Base-by-base conservation (phyloP, 306 rosid species). In the Mucuna pruriens region DNA sequence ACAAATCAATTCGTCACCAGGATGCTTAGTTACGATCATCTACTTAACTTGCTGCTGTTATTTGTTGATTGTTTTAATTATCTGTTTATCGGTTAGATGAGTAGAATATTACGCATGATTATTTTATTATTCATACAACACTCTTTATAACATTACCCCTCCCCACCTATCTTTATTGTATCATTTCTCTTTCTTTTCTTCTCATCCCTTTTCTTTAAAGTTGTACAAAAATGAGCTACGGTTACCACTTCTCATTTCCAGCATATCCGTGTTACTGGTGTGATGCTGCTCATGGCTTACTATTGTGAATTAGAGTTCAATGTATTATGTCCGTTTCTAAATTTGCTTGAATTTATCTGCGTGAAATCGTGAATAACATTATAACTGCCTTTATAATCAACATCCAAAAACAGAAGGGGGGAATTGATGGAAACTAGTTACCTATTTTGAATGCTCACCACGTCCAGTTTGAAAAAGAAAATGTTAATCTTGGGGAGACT, bases 1-100 rank as follows among this genome's bases (percentile, higher is more conserved):
- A 84, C 84, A 29, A 74, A 80, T 82, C 76, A 74, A 78, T 42
- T 70, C 48, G 25, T 69, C 69, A n/a, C 66, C 34, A 5, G 23
- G 68, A 65, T 76, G 71, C 40, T 0, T 58, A 23, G 61, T 57
- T 80, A 26, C 64, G 51, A 39, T 66, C 16, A 68, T 64, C 48
- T 29, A 60, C 48, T 72, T 46, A 19, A 17, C 31, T 17, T 44
- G 48, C 79, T 12, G 62, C 19, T 74, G 23, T 61, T 49, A 38
- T 44, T 39, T 40, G 58, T 74, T 61, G 51, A 68, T 8, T 64
- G 74, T 26, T 72, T 67, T 58, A 71, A 75, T 12, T 22, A 44
- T 61, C 42, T 46, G 15, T 63, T 9, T 51, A 42, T 22, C 40
- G 20, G 10, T 13, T 25, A 17, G 38, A 25, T 58, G 25, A 25